Base-by-base conservation (phyloP, 164 flowering plant species). In the Chloranthus sessilifolius region DNA sequence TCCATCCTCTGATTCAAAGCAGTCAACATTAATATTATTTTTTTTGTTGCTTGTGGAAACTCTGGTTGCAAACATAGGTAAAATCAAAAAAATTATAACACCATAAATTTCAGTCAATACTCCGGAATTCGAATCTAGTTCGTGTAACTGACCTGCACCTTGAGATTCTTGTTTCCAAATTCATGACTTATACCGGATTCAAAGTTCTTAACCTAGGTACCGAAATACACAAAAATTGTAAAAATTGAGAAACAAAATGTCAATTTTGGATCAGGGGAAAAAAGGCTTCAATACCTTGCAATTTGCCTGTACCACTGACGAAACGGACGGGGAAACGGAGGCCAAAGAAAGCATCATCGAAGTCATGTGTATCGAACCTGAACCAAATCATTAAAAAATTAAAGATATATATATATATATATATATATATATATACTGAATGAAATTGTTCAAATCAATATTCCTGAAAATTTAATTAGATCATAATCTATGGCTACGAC, bases 281-380 rank as follows among this genome's bases (percentile, higher is more conserved):
- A n/a, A 31, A n/a, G n/a, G n/a, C n/a, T 17, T 44, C 2, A 5
- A 15, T 49, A 73, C 81, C 78, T 68, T 71, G 66, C 21, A 59
- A 43, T 12, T 56, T 12, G n/a, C n/a, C n/a, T n/a, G n/a, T n/a
- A n/a, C n/a, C n/a, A 63, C 60, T 1, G 54, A 24, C 17, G 62
- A 58, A 54, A 68, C 53, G 29, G 70, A 59, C 1, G 74, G 56
- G 52, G 79, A 41, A 10, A 51, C 62, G 8, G 69, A 65, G 27
- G 65, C 72, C 17, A 78, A 34, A 53, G 83, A 61, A 22, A 78
- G 68, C 66, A 77, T 49, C 27, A 77, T 27, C 7, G 82, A 79
- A 50, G 83, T 80, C 82, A 76, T 74, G 71, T 53, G 44, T 34
- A 40, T 43, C 56, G n/a, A n/a, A n/a, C n/a, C n/a, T n/a, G n/a